Evolutionary conservation across 2,329 filamentous ascomycete species (phyloP).

Genomic region (Aspergillus vadensis): DNA sequence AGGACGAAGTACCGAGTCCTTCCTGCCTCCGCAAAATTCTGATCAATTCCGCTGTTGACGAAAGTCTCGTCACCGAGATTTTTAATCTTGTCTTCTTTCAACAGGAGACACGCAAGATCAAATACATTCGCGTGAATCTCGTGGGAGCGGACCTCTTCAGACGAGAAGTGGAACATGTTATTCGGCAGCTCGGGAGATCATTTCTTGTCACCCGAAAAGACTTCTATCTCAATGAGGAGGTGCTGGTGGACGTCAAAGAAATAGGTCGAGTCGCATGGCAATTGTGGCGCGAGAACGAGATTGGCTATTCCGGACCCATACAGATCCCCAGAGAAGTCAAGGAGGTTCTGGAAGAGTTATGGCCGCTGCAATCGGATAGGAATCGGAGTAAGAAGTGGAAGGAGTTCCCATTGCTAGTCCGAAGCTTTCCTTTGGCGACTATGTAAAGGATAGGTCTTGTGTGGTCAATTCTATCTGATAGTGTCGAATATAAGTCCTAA

Average conservation of each 20-base stretch:
- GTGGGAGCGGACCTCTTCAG: neutral
- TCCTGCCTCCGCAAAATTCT: neutral
- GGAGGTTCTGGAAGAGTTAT: neutral
- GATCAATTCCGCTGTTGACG: slow-evolving; percentile 9
- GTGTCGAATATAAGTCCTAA: too few species aligned
- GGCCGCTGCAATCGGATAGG: neutral
- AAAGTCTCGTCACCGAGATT: neutral
- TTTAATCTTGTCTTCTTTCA: slow-evolving; percentile 2
- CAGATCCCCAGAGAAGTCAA: neutral
- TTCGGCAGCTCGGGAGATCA: neutral
- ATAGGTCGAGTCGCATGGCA: neutral
- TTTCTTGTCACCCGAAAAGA: neutral
- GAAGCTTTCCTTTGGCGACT: neutral
- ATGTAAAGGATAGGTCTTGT: too few species aligned
- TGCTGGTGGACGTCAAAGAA: neutral
- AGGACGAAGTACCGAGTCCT: neutral
- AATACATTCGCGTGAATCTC: neutral
- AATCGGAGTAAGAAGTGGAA: neutral
- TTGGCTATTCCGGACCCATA: neutral
- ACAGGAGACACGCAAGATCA: neutral
- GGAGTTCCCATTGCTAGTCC: neutral
- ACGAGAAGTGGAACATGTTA: neutral
- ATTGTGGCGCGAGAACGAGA: neutral
- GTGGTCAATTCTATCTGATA: too few species aligned
- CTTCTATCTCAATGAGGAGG: neutral